These are phyloP conservation scores for Amanita muscaria DNA, from an alignment of 768 basidiomycete species.

Conservation along the genomic window DNA sequence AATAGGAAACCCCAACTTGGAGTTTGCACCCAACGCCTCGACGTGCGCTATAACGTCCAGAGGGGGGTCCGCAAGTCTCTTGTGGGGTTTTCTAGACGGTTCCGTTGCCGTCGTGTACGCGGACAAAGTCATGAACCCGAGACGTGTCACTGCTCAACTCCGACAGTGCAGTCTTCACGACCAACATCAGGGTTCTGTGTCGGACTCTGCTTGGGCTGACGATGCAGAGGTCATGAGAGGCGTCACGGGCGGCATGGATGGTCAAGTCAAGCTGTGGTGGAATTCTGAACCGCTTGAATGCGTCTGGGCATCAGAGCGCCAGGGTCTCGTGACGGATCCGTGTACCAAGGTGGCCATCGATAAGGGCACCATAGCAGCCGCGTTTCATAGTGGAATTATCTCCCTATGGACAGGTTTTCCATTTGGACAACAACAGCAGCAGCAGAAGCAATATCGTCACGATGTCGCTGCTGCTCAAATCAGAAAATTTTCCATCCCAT, in stretches of 20 bases:
- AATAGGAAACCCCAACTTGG: conserved; percentile 66
- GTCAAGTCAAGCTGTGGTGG: conserved; percentile 71
- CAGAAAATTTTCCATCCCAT: conserved; percentile 26
- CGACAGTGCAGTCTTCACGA: conserved; percentile 45
- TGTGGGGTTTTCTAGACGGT: conserved; percentile 70
- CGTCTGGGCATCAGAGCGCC: conserved; percentile 50
- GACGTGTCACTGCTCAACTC: conserved; percentile 35
- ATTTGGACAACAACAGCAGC: too few species aligned
- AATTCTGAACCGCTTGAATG: conserved; percentile 44
- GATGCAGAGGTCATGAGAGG: conserved; percentile 22
- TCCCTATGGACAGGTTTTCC: conserved; percentile 44
- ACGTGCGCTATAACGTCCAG: conserved; percentile 49
- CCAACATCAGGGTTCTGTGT: conserved; percentile 53
- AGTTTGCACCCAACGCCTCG: conserved; percentile 63
- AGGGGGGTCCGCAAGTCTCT: conserved; percentile 55
- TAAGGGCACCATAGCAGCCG: conserved; percentile 38
- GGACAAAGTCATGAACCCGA: conserved; percentile 48
- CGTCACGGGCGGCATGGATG: conserved; percentile 53
- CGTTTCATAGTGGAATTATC: conserved; percentile 48
- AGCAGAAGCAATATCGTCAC: conserved; percentile 9
- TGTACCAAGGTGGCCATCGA: conserved; percentile 42
- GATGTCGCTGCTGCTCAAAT: conserved; percentile 14
- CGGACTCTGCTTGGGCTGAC: conserved; percentile 43
- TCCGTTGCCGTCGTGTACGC: conserved; percentile 56
- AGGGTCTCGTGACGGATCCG: conserved; percentile 34